These are phyloP conservation scores for Naganishia sp. DNA, from an alignment of 1,284 basidiomycete species.

Conservation along the genomic window DNA sequence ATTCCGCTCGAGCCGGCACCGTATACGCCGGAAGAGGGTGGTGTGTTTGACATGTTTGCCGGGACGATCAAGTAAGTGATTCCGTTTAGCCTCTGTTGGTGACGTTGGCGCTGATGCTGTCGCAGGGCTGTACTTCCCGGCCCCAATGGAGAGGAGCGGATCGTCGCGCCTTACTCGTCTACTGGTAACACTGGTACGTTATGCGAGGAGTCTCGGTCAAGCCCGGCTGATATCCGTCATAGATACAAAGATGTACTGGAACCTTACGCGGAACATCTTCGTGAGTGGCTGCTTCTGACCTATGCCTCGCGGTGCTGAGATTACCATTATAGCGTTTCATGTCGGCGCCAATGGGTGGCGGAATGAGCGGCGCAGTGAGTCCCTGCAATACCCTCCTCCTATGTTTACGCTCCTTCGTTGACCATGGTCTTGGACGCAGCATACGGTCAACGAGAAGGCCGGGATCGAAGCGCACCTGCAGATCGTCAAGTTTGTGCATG, in stretches of 20 bases:
- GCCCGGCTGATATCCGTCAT: slow-evolving; percentile 36
- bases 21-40: slow-evolving; percentile 43
- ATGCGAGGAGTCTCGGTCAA: slow-evolving; percentile 5
- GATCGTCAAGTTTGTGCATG: slow-evolving; percentile 50
- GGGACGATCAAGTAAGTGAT: slow-evolving; percentile 47
- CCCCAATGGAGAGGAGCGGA: slow-evolving; percentile 42
- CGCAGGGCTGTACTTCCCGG: slow-evolving; percentile 42
- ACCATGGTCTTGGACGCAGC: slow-evolving; percentile 35
- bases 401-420: not conserved
- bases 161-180: slow-evolving; percentile 47
- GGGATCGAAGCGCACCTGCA: slow-evolving; percentile 42
- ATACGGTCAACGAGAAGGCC: slow-evolving; percentile 51
- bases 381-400: not conserved
- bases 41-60: slow-evolving; percentile 52
- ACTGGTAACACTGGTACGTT: slow-evolving; percentile 35
- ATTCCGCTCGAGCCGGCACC: slow-evolving; percentile 52
- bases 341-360: slow-evolving; percentile 34
- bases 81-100: not conserved
- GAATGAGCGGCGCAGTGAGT: slow-evolving; percentile 39
- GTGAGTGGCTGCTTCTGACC: not conserved
- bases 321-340: slow-evolving; percentile 41
- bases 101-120: not conserved
- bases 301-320: not conserved
- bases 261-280: slow-evolving; percentile 50
- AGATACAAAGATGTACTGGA: slow-evolving; percentile 53